phyloP scores from a whole-genome alignment of 192 early-diverging fungal species.

The Globomyces pollinis-pini region DNA sequence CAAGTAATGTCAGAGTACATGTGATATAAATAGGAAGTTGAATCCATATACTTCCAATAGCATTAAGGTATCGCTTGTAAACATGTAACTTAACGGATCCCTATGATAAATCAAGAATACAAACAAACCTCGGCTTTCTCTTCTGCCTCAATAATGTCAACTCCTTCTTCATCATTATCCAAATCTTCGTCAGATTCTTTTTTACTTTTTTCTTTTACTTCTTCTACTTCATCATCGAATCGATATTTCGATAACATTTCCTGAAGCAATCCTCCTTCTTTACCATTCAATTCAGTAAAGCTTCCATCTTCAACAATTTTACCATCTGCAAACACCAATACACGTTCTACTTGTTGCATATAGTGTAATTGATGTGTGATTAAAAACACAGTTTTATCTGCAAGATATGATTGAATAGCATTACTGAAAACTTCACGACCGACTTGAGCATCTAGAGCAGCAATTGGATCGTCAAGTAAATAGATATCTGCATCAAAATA shows the following conservation, averaged over 20 bases:
- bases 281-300: conserved; percentile 18
- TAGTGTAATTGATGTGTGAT: conserved; percentile 23
- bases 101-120: neutral
- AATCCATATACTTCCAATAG: neutral
- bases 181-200: neutral
- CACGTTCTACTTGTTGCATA: conserved; percentile 9
- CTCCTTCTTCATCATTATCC: conserved; percentile 2
- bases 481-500: conserved; percentile 60
- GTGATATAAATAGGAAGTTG: neutral
- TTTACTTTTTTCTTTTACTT: conserved; percentile 11
- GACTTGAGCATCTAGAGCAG: conserved; percentile 35
- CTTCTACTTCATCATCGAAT: conserved; percentile 3
- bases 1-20: neutral
- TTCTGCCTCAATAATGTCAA: neutral
- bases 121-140: neutral
- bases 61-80: neutral
- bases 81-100: neutral
- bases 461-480: conserved; percentile 60
- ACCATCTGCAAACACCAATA: conserved; percentile 13
- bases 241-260: conserved; percentile 1
- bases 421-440: conserved; percentile 11
- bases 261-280: neutral
- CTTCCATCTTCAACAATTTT: conserved; percentile 3
- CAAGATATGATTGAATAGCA: neutral
- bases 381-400: conserved; percentile 11